phyloP scores from a whole-genome alignment of 2,329 filamentous ascomycete species.

The Fusarium vanettenii region DNA sequence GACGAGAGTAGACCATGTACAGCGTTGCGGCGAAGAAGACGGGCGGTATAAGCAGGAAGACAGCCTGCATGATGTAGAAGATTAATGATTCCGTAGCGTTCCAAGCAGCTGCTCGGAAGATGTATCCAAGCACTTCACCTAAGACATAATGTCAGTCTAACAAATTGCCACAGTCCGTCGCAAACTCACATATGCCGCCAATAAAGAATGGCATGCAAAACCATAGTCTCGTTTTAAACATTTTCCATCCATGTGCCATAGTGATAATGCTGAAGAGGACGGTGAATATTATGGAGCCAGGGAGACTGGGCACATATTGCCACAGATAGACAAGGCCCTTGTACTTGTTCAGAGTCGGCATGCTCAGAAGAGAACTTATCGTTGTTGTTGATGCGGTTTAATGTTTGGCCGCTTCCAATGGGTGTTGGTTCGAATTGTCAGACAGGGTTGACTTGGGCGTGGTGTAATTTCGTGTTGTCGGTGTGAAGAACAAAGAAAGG shows the following conservation, averaged over 20 bases:
- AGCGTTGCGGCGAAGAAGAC: slow-evolving; percentile 31
- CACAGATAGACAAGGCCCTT: slow-evolving; percentile 28
- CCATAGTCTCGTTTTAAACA: slow-evolving; percentile 57
- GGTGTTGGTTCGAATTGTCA: rapidly evolving
- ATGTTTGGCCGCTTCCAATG: rapidly evolving
- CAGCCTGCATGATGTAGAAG: slow-evolving; percentile 29
- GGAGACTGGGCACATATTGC: slow-evolving; percentile 55
- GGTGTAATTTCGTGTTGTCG: not conserved
- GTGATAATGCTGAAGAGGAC: slow-evolving; percentile 57
- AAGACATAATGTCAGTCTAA: rapidly evolving
- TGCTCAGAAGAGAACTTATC: not conserved
- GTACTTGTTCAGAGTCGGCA: slow-evolving; percentile 16
- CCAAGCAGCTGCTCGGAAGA: slow-evolving; percentile 19
- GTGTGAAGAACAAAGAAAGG: not conserved
- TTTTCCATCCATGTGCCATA: slow-evolving; percentile 52
- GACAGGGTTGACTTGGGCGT: not conserved
- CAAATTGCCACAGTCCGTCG: too few species aligned
- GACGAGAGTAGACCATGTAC: slow-evolving; percentile 32
- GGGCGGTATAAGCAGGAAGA: slow-evolving; percentile 19
- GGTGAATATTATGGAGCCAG: slow-evolving; percentile 57
- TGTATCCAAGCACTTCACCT: slow-evolving; percentile 29
- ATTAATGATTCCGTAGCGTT: slow-evolving; percentile 13
- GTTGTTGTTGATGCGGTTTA: rapidly evolving
- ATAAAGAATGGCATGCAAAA: slow-evolving; percentile 60
- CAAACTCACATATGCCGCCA: slow-evolving; percentile 55